Conservation (phyloP, 176 grass and related monocot genomes). For the Oropetium thomaeum region DNA sequence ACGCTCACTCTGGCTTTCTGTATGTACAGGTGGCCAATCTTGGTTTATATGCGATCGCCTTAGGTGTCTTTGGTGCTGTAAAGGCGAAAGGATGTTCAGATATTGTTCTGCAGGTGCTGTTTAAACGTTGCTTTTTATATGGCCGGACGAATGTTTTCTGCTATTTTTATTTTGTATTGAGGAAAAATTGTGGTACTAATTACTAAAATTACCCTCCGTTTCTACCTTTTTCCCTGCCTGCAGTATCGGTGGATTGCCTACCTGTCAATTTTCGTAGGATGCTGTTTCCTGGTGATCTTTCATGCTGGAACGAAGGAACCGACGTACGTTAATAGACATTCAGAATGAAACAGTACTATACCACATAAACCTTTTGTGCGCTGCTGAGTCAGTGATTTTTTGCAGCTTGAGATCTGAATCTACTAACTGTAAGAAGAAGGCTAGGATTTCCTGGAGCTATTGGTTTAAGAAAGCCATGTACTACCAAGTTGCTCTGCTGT, state of each 20-base stretch:
- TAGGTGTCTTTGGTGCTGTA: constrained; percentile 46
- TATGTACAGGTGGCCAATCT: constrained; percentile 65
- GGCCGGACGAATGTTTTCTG: neutral
- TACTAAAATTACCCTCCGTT: neutral
- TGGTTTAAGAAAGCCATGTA: constrained; percentile 77
- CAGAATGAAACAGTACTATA: neutral
- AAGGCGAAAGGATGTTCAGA: constrained; percentile 40
- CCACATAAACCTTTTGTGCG: neutral
- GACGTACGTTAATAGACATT: constrained; percentile 24
- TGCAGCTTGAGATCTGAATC: constrained; percentile 48
- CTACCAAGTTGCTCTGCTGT: constrained; percentile 66
- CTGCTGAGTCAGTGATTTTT: neutral
- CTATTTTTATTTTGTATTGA: too few relatives aligned
- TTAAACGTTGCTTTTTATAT: neutral
- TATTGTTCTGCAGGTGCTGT: constrained; percentile 55
- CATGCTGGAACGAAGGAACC: constrained; percentile 60
- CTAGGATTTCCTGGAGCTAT: constrained; percentile 57
- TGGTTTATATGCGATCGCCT: constrained; percentile 55
- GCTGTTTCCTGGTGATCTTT: constrained; percentile 59
- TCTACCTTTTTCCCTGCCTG: neutral
- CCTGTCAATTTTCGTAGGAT: constrained; percentile 61
- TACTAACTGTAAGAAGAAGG: constrained; percentile 37
- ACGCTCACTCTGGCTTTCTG: constrained; percentile 27
- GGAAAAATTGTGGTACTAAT: too few relatives aligned
- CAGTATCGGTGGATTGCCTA: constrained; percentile 80